Evolutionary conservation across 148 eudicot species (phyloP).

Genomic region (Oxyria digyna): DNA sequence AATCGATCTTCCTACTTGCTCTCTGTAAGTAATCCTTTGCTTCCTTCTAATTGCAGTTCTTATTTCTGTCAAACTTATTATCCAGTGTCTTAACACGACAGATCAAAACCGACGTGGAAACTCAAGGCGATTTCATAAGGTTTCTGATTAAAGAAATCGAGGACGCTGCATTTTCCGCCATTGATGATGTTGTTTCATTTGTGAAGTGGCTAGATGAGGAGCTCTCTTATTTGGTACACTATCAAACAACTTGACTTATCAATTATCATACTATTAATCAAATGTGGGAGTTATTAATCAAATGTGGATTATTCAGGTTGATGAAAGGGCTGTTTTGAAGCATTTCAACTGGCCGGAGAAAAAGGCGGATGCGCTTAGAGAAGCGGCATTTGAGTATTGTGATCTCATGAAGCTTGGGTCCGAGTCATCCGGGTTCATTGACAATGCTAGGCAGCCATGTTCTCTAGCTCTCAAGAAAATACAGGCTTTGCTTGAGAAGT

Average conservation of each 20-base stretch:
- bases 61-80: background rate
- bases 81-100: constrained; percentile 13
- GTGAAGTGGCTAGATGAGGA: constrained; percentile 98
- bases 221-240: constrained; percentile 66
- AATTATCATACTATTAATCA: background rate
- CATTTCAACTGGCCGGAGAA: constrained; percentile 96
- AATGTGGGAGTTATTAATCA: background rate
- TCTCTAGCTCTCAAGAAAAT: constrained; percentile 78
- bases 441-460: constrained; percentile 62
- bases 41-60: background rate
- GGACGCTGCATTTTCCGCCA: constrained; percentile 59
- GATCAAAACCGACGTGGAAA: constrained; percentile 87
- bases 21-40: constrained; percentile 41
- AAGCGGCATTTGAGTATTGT: constrained; percentile 89
- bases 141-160: constrained; percentile 71
- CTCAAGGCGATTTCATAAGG: constrained; percentile 80
- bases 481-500: constrained; percentile 90
- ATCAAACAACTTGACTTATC: background rate
- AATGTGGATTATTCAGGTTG: constrained; percentile 15
- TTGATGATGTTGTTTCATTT: constrained; percentile 79
- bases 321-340: constrained; percentile 93
- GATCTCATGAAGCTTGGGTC: constrained; percentile 87
- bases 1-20: constrained; percentile 70
- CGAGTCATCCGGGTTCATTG: constrained; percentile 53
- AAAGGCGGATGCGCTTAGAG: constrained; percentile 85